Conservation (phyloP, 306 rosid species). For the Fragaria ananassa region DNA sequence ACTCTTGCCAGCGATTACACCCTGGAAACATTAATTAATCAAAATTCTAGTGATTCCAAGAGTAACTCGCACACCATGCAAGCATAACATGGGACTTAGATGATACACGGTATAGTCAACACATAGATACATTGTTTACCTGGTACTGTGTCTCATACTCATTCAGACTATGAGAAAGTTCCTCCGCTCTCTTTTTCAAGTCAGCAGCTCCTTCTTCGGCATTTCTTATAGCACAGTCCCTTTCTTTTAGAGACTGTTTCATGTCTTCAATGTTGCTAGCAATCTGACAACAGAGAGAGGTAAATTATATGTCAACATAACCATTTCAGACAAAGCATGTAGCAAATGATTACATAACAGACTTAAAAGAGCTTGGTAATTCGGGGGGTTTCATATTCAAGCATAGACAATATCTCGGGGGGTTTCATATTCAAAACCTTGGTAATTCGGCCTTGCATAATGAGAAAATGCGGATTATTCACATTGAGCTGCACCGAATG, state of each 20-base stretch:
- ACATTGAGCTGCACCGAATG: constrained; percentile 98
- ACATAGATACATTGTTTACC: constrained; percentile 39
- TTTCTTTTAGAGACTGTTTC: constrained; percentile 70
- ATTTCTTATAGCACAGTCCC: constrained; percentile 60
- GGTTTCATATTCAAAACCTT: constrained; percentile 99
- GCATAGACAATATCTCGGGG: constrained; percentile 93
- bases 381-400: constrained; percentile 97
- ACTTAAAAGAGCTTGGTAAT: constrained; percentile 23
- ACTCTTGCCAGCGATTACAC: constrained; percentile 85
- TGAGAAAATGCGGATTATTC: constrained; percentile 92
- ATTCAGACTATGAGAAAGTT: constrained; percentile 64
- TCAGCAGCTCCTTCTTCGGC: constrained; percentile 92
- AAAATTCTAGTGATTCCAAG: not conserved
- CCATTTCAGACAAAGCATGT: constrained; percentile 3
- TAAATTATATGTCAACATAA: constrained; percentile 20
- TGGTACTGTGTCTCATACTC: constrained; percentile 81
- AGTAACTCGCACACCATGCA: constrained; percentile 12
- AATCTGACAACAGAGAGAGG: constrained; percentile 45
- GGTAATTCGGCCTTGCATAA: constrained; percentile 98
- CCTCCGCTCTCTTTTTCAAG: constrained; percentile 63
- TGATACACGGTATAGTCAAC: constrained; percentile 2
- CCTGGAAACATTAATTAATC: constrained; percentile 40
- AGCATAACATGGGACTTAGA: constrained; percentile 15
- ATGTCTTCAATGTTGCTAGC: constrained; percentile 69
- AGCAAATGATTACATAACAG: constrained; percentile 7